These are phyloP conservation scores for Acer saccharum DNA, from an alignment of 345 rosid genomes.

Conservation along the genomic window DNA sequence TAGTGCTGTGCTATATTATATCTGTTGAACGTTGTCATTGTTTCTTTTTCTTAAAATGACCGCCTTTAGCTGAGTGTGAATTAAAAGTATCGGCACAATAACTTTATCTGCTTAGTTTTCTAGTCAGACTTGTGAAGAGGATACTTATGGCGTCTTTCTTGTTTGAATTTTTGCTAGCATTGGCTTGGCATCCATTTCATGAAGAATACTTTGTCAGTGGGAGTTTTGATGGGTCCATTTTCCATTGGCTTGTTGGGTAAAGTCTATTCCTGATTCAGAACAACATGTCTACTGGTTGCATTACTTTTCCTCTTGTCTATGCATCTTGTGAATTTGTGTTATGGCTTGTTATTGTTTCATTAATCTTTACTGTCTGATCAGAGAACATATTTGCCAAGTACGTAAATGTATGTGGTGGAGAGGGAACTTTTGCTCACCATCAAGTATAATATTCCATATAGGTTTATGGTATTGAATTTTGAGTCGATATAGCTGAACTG, in stretches of 20 bases:
- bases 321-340: slow-evolving; percentile 1
- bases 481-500: not conserved
- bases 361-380: not conserved
- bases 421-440: not conserved
- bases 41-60: slow-evolving; percentile 3
- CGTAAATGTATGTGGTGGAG: not conserved
- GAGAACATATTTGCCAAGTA: not conserved
- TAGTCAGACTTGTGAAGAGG: not conserved
- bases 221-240: slow-evolving; percentile 87
- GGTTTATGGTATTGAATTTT: not conserved
- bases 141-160: slow-evolving; percentile 10
- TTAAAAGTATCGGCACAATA: not conserved
- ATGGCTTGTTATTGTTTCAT: not conserved
- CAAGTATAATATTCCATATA: not conserved
- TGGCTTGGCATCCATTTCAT: slow-evolving; percentile 99
- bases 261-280: slow-evolving; percentile 17
- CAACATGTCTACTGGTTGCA: not conserved
- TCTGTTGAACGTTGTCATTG: not conserved
- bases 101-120: not conserved
- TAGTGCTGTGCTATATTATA: not conserved
- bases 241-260: slow-evolving; percentile 98
- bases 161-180: slow-evolving; percentile 43
- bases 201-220: slow-evolving; percentile 99
- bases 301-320: not conserved
- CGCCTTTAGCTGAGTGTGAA: not conserved